Percentiles rank a stretch among this genome's conserved stretches.
phyloP scores from a whole-genome alignment of 2,329 filamentous ascomycete genomes.

The Chrysoporthe cubensis region DNA sequence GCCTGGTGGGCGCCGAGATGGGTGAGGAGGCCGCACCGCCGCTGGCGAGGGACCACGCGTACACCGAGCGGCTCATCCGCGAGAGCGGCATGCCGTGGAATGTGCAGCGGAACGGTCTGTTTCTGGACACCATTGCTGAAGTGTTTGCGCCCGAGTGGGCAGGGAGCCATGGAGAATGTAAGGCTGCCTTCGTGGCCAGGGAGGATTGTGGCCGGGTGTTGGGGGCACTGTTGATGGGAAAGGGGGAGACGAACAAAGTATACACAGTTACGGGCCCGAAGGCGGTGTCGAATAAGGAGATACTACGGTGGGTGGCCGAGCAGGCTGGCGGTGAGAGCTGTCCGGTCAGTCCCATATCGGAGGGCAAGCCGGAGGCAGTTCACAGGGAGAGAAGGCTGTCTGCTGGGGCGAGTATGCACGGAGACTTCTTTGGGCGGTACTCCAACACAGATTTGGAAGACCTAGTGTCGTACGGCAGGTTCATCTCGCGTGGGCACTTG shows the following conservation, averaged over 20 bases:
- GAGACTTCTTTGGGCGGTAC: conserved; percentile 29
- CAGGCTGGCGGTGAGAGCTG: background rate
- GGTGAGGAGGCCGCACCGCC: conserved; percentile 37
- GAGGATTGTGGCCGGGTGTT: conserved; percentile 40
- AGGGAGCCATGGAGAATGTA: conserved; percentile 33
- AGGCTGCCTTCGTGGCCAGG: conserved; percentile 43
- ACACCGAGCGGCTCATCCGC: conserved; percentile 38
- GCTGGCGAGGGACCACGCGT: conserved; percentile 42
- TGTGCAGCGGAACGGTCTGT: conserved; percentile 30
- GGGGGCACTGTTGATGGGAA: conserved; percentile 37
- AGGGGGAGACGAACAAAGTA: conserved; percentile 40
- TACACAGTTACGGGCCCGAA: conserved; percentile 42
- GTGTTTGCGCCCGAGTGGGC: conserved; percentile 16
- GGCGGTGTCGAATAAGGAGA: conserved; percentile 29
- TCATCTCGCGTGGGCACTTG: background rate
- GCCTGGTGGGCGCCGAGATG: conserved; percentile 43
- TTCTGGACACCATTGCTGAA: conserved; percentile 24
- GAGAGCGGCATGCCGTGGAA: conserved; percentile 34
- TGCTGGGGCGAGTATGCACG: conserved; percentile 16
- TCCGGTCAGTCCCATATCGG: conserved; percentile 2
- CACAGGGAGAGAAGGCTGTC: conserved; percentile 4
- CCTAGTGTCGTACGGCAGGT: conserved; percentile 28
- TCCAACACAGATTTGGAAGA: conserved; percentile 27
- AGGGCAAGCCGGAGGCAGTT: background rate
- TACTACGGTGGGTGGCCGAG: background rate